Evolutionary conservation across 495 filamentous ascomycete species (phyloP).

Genomic region (Annulohypoxylon nitens): DNA sequence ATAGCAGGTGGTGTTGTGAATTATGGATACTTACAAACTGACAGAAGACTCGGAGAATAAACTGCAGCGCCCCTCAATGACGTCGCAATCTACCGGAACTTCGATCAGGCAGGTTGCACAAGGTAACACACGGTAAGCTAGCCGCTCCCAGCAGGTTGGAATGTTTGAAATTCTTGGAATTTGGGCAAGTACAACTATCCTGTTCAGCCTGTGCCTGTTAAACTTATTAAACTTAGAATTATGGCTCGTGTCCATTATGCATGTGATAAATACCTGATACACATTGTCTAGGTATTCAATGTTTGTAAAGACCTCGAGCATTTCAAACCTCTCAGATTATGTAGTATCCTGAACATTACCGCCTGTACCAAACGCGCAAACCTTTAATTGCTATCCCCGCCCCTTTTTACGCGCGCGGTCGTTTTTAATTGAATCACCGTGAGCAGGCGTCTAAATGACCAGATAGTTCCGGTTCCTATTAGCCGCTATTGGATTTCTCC

Average conservation of each 20-base stretch:
- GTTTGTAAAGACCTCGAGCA: too few relatives aligned
- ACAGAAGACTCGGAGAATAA: constrained; percentile 12
- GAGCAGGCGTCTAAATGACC: constrained; percentile 13
- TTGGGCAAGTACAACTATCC: too few relatives aligned
- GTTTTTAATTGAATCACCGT: constrained; percentile 19
- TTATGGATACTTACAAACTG: not conserved
- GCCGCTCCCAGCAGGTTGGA: not conserved
- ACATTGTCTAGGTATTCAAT: not conserved
- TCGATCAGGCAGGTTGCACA: constrained; percentile 32
- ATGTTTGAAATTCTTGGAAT: not conserved
- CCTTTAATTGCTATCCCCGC: constrained; percentile 22
- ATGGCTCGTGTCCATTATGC: too few relatives aligned
- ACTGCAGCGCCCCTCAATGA: constrained; percentile 35
- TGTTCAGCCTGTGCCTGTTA: too few relatives aligned
- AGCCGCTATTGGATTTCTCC: not conserved
- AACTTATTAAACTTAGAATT: too few relatives aligned
- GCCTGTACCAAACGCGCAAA: constrained; percentile 5
- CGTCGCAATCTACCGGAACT: constrained; percentile 32
- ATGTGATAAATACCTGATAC: too few relatives aligned
- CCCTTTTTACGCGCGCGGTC: constrained; percentile 41
- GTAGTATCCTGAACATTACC: not conserved
- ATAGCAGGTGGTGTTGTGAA: not conserved
- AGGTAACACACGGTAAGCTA: constrained; percentile 18
- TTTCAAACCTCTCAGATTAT: too few relatives aligned
- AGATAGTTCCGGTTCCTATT: constrained; percentile 8